Evolutionary conservation across 768 basidiomycete genomes (phyloP), one percentile per base, ranked within the genome.

Genomic region (Paxillus rubicundulus): DNA sequence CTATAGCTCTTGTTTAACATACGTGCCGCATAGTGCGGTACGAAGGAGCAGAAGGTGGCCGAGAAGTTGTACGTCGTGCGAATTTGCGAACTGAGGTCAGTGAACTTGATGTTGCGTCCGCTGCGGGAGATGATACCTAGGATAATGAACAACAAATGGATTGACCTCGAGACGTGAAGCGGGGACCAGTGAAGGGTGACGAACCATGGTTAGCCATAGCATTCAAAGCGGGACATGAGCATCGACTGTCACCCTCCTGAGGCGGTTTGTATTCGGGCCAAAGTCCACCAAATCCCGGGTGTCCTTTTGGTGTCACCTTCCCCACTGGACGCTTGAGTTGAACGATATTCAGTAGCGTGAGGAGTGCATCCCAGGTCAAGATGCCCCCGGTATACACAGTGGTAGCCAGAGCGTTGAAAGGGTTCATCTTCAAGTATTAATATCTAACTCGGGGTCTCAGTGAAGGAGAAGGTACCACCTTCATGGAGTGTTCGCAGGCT

Each of bases 171-270:
- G 32, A 33, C 12, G 33, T 12, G 33, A 27, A 4, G 41, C n/a
- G 21, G 24, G 9, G 16, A 39, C 18, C 13, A 18, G 40, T 20
- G 24, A 13, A 13, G 17, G 36, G 16, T 24, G 36, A 52, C 68
- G 21, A 37, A 88, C 88, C 89, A 58, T 91, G 89, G 62, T 91
- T 91, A 5, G 89, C 86, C 79, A 92, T 72, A 0, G 86, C 84
- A 56, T 92, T 90, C 57, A 90, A 68, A 10, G 79, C 86, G 3
- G 87, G 88, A 58, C 88, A 90, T 2, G 81, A 80, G 56, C 78
- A 79, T 13, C 89, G 73, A 61, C 87, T 87, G 57, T 89, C 87
- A 2, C 79, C 80, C 9, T 81, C 74, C 54, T 68, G 69, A 10
- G 86, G 80, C 1, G 83, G 67, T 3, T 76, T 69, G 57, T 76